Conservation (phyloP, 345 rosid species). For the Arabis hirsuta region DNA sequence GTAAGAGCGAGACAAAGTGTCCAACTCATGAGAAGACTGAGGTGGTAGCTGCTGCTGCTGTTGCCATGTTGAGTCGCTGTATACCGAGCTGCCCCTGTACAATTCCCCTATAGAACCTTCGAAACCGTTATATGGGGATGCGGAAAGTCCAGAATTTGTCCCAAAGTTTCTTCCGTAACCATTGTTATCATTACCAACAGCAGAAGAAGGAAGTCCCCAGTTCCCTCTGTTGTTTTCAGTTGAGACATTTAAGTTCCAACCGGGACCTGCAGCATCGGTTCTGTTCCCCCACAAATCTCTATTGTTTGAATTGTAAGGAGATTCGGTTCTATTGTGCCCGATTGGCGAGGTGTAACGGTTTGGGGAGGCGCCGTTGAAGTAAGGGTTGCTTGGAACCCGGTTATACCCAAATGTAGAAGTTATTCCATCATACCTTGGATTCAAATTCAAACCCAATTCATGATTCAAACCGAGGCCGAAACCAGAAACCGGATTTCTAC, state of each 20-base stretch:
- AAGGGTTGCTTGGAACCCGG: slow-evolving; percentile 55
- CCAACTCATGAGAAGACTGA: slow-evolving; percentile 62
- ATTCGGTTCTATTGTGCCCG: slow-evolving; percentile 60
- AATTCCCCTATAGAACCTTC: slow-evolving; percentile 70
- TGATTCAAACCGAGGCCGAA: slow-evolving; percentile 66
- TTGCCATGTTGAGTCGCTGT: slow-evolving; percentile 79
- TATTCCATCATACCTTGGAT: slow-evolving; percentile 54
- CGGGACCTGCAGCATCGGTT: slow-evolving; percentile 55
- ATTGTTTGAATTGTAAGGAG: slow-evolving; percentile 54
- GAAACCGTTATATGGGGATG: slow-evolving; percentile 55
- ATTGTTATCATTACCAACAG: slow-evolving; percentile 43
- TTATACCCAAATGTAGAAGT: slow-evolving; percentile 56
- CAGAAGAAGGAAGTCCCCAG: slow-evolving; percentile 62
- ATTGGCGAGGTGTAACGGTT: slow-evolving; percentile 73
- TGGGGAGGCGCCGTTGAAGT: slow-evolving; percentile 54
- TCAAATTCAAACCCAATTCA: slow-evolving; percentile 61
- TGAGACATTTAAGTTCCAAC: slow-evolving; percentile 60
- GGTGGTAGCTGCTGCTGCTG: slow-evolving; percentile 25
- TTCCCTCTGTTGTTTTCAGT: slow-evolving; percentile 66
- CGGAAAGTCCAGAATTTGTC: slow-evolving; percentile 47
- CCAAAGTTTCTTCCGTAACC: slow-evolving; percentile 60
- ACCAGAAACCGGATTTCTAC: slow-evolving; percentile 58
- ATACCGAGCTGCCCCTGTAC: slow-evolving; percentile 64
- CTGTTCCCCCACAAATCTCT: slow-evolving; percentile 86
- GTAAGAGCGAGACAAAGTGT: slow-evolving; percentile 58